Evolutionary conservation across 1,284 basidiomycete species (phyloP).

Genomic region (Leccinum insolens): DNA sequence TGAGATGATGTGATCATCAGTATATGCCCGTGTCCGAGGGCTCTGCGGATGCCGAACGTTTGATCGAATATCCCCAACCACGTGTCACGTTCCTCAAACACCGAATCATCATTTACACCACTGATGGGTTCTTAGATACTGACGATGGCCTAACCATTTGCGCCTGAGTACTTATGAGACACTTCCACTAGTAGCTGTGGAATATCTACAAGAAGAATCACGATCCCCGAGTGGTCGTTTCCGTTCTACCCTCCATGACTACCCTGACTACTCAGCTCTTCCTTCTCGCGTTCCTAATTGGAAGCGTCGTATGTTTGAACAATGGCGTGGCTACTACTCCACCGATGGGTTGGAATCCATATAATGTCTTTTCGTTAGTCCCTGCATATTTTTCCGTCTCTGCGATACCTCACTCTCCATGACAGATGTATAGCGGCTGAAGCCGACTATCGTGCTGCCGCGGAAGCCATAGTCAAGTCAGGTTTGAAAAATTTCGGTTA

Average conservation of each 20-base stretch:
- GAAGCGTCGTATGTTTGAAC: constrained; percentile 30
- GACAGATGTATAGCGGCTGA: constrained; percentile 11
- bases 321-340: constrained; percentile 46
- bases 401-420: not conserved
- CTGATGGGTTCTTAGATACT: not conserved
- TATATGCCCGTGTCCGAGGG: not conserved
- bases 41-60: not conserved
- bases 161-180: not conserved
- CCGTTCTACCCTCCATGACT: not conserved
- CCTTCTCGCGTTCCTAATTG: not conserved
- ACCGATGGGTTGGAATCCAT: constrained; percentile 53
- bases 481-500: constrained; percentile 9
- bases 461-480: constrained; percentile 3
- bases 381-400: not conserved
- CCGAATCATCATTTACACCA: not conserved
- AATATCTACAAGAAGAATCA: not conserved
- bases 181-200: not conserved
- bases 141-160: not conserved
- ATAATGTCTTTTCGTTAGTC: constrained; percentile 46
- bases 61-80: not conserved
- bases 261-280: not conserved
- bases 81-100: not conserved
- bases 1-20: not conserved
- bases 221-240: not conserved
- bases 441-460: constrained; percentile 8